Base-by-base conservation (phyloP, 129 eudicot species). In the Artemisia annua region DNA sequence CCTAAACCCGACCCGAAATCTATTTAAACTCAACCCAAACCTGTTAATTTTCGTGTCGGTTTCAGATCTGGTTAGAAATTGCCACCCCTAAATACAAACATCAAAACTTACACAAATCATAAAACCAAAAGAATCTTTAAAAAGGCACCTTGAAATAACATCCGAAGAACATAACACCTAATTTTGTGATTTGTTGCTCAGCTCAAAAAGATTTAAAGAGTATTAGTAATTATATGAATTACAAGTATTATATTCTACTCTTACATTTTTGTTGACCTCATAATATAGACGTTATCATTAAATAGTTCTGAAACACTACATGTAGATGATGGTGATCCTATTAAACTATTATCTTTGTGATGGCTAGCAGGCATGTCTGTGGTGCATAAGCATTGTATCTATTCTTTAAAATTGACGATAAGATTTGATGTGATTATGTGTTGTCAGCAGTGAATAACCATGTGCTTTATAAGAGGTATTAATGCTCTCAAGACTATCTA, bases 391-490 rank as follows among this genome's bases (percentile, higher is more conserved):
- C 35, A 26, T 60, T 60, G 16, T 60, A 11, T 60, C 4, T 3
- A 16, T 7, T 56, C 0, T 56, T 56, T 24, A 39, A 11, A 52
- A 1, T 60, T 60, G 8, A 60, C 6, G 66, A 60, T 60, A n/a
- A 22, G 44, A 60, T 60, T 60, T 24, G 66, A 60, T 60, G 66
- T 60, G 66, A 60, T 60, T 10, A 60, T 26, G 44, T 60, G 66
- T 26, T 26, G 66, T 60, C 66, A 60, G 28, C 66, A 11, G 44
- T 26, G 35, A 26, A 24, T 60, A 26, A 12, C 44, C 44, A 60
- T 60, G 66, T 60, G 66, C 44, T 24, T 59, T 26, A 18, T 15
- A 28, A 58, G 13, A 57, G 30, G 3, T 2, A 14, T 10, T 9
- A 56, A 19, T 56, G 32, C 3, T 28, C 3, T 28, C 5, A 3